Conservation (phyloP, 352 stramenopile species). For the Phytophthora cactorum region DNA sequence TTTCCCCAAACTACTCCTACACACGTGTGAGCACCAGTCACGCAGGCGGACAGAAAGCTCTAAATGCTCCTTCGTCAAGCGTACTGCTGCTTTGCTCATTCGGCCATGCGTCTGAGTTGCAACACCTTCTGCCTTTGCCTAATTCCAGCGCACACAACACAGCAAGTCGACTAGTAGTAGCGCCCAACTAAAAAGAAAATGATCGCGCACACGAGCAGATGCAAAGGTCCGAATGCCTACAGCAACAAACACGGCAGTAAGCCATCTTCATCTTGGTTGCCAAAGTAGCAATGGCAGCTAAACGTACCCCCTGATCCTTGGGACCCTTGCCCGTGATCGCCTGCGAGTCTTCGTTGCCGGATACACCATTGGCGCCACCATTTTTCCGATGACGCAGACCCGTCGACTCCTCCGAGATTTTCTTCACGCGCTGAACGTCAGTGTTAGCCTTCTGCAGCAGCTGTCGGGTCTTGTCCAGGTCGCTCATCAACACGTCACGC, state of each 20-base stretch:
- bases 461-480: constrained; percentile 83
- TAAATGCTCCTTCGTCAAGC: constrained; percentile 33
- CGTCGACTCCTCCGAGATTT: constrained; percentile 62
- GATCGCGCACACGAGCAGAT: constrained; percentile 86
- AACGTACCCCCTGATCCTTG: constrained; percentile 68
- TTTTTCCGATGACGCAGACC: constrained; percentile 80
- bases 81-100: constrained; percentile 21
- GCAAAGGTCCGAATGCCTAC: constrained; percentile 80
- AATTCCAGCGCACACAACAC: constrained; percentile 18
- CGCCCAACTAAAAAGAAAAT: constrained; percentile 91
- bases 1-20: constrained; percentile 19
- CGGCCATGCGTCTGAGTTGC: constrained; percentile 13
- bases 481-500: constrained; percentile 84
- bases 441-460: constrained; percentile 74
- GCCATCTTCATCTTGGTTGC: not conserved
- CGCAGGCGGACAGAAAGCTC: constrained; percentile 31
- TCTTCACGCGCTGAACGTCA: constrained; percentile 69
- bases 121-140: constrained; percentile 25
- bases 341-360: constrained; percentile 46
- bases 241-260: constrained; percentile 5
- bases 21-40: constrained; percentile 17
- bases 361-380: constrained; percentile 19
- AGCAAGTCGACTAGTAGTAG: constrained; percentile 66
- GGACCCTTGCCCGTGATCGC: constrained; percentile 36
- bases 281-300: constrained; percentile 2